A percentile compares a stretch with the other conserved stretches of the same genome.
These are phyloP conservation scores for Barbatosphaeria neglecta DNA, from an alignment of 495 filamentous ascomycete species.

Conservation along the genomic window DNA sequence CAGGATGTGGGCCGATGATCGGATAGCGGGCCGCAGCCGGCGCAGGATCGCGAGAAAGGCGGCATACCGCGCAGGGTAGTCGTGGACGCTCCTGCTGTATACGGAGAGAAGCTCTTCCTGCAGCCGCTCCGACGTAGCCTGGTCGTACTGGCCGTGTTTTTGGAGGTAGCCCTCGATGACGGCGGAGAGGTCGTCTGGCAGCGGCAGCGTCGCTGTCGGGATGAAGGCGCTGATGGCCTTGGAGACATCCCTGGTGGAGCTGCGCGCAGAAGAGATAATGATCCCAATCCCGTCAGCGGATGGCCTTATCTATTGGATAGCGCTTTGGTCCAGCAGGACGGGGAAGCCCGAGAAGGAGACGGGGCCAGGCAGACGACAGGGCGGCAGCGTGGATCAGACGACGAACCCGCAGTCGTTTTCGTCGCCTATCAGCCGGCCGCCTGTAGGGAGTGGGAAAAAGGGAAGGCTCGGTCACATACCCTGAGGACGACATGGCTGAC, in stretches of 20 bases:
- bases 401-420: too few relatives aligned
- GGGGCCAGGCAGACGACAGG: too few relatives aligned
- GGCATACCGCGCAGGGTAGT: conserved; percentile 40
- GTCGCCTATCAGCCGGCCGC: too few relatives aligned
- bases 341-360: too few relatives aligned
- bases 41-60: conserved; percentile 51
- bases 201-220: conserved; percentile 38
- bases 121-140: conserved; percentile 46
- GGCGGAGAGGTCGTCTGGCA: conserved; percentile 48
- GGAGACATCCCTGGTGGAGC: conserved; percentile 46
- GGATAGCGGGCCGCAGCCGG: conserved; percentile 46
- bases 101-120: conserved; percentile 55
- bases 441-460: too few relatives aligned
- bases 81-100: conserved; percentile 44
- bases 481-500: background rate
- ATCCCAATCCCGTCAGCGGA: background rate
- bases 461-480: background rate
- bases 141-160: conserved; percentile 45
- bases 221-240: conserved; percentile 46
- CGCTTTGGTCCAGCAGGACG: too few relatives aligned
- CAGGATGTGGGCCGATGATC: conserved; percentile 36
- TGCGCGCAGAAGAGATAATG: conserved; percentile 6
- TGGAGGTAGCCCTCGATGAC: conserved; percentile 51
- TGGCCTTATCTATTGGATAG: background rate
- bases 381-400: background rate